Base-by-base conservation (phyloP, 352 stramenopile species). In the Halophytophthora batemanensis region DNA sequence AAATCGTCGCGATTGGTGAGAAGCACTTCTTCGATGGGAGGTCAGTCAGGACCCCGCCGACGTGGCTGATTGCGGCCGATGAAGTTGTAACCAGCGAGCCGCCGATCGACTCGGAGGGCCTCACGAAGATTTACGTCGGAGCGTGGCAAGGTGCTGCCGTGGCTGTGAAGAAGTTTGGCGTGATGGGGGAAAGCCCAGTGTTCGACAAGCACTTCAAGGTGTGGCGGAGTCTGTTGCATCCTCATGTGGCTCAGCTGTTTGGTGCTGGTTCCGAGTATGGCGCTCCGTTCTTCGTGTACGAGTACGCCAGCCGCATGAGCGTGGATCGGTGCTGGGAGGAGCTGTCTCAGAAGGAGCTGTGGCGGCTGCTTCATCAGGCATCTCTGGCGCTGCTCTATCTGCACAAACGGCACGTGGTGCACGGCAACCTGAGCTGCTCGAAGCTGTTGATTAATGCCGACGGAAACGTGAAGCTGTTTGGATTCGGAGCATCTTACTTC, bases 401-500 rank as follows among this genome's bases (percentile, higher is more conserved):
- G 6, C 67, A 73, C 56, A 64, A 54, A 6, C 50, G 44, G n/a
- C 53, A 59, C 31, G 19, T 71, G 7, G 54, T 74, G 8, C 60
- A 77, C 21, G 68, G 56, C 12, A 77, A 77, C 22, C 29, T 77
- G 10, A 74, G 65, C 29, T 71, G 67, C 57, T 52, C 33, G 15
- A 77, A 77, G 31, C 33, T 77, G 4, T 37, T 77, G 7, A 55
- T 77, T 14, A 56, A 58, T 13, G 51, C 47, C 3, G 29, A 66
- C 33, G 56, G 51, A 13, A 50, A 36, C 5, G 57, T 63, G 15
- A 66, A 71, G 39, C 25, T 77, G 5, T 74, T 66, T 17, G 67
- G 66, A 2, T 71, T 77, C 22, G 39, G 42, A 6, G 66, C 63
- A 14, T 63, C 59, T 1, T 74, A 71, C n/a, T 19, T 62, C n/a